Evolutionary conservation across 495 filamentous ascomycete species (phyloP).

Genomic region (Trichoderma orchidacearum): DNA sequence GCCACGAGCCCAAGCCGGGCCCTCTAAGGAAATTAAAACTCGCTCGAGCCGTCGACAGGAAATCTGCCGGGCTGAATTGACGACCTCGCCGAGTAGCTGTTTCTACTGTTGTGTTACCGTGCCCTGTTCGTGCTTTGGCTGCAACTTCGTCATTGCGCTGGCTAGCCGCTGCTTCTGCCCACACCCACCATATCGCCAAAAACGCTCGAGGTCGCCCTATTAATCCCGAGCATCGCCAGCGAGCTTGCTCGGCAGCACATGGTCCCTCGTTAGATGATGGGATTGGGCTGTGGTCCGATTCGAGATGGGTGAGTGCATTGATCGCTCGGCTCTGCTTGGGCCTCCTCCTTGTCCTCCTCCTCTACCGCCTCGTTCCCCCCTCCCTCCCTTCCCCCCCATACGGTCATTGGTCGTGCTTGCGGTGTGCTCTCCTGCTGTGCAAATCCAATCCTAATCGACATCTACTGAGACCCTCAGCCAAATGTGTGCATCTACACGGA

Average conservation of each 20-base stretch:
- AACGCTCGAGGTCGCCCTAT: not conserved
- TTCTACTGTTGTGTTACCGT: not conserved
- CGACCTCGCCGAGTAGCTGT: not conserved
- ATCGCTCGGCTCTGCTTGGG: too few relatives aligned
- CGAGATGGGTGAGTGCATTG: not conserved
- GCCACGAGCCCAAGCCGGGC: not conserved
- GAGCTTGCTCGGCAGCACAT: not conserved
- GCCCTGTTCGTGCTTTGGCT: not conserved
- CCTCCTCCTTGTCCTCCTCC: too few relatives aligned
- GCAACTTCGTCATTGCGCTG: not conserved
- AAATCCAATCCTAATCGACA: too few relatives aligned
- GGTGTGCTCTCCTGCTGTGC: too few relatives aligned
- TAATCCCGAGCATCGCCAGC: too few relatives aligned
- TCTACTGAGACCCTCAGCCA: too few relatives aligned
- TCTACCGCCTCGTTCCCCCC: too few relatives aligned
- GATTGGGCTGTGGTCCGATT: not conserved
- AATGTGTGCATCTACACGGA: too few relatives aligned
- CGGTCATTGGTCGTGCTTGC: too few relatives aligned
- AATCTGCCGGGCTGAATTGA: not conserved
- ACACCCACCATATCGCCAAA: not conserved
- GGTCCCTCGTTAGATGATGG: not conserved
- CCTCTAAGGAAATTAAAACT: not conserved
- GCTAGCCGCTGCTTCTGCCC: not conserved
- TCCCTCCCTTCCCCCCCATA: too few relatives aligned
- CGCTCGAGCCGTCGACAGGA: not conserved